Evolutionary conservation across 2,329 filamentous ascomycete genomes (phyloP), one percentile per base, ranked within the genome.

Genomic region (Talaromyces pinophilus): DNA sequence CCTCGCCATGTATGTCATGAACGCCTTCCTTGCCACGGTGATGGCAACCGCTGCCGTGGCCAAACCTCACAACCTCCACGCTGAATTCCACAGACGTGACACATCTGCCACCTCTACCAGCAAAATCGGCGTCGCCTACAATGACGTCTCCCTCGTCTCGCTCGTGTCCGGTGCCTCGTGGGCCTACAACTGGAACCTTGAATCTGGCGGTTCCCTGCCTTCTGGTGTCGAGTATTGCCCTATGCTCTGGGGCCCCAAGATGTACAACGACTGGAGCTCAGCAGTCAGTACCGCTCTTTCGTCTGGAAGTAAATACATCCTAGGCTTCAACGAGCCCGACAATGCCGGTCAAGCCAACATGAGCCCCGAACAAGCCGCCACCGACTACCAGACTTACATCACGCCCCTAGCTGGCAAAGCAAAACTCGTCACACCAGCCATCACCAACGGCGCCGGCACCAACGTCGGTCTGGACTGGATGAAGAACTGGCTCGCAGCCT

Each of bases 271-370:
- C 59, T 82, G 79, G 79, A 57, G 71, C 28, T 63, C 71, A 10
- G 74, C 75, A 59, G 74, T 79, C 64, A 70, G 76, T 40, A 72
- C 72, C 7, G 73, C 74, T 25, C 73, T 82, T 10, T 70, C 72
- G 35, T 73, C 73, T 48, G 78, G 77, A 59, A 74, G 72, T 68
- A 72, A 69, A 30, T 77, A 80, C 67, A 73, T 82, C 40, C 70
- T 83, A 55, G 77, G 76, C 42, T 82, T 83, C 76, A 83, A 83
- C 72, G 81, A 83, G 70, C 81, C 81, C 30, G 81, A 83, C 69
- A 72, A 74, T 10, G 10, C 67, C 63, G 68, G 69, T 2, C 81
- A 82, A 71, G 72, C 81, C 57, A 71, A 73, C 69, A 78, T 82
- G 72, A 69, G 72, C 46, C 74, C 79, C 19, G 40, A 69, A 8